A percentile compares a stretch with the other conserved stretches of the same genome.
These are phyloP conservation scores for Quercus cerris DNA, from an alignment of 306 rosid species.

Conservation along the genomic window DNA sequence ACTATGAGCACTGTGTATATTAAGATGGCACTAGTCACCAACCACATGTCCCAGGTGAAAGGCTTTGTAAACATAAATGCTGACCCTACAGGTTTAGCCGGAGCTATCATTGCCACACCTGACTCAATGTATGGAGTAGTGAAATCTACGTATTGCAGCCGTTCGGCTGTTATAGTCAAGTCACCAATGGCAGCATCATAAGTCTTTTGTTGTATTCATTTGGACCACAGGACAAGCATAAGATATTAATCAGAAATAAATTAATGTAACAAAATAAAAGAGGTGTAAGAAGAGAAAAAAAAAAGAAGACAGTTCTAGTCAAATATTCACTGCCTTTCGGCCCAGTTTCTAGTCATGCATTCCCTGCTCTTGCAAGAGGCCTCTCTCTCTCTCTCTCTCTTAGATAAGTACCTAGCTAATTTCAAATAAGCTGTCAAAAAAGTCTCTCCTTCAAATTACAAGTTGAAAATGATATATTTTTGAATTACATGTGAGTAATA, in stretches of 20 bases:
- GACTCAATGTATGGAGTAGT: slow-evolving; percentile 63
- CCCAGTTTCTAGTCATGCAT: too few relatives aligned
- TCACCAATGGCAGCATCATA: slow-evolving; percentile 66
- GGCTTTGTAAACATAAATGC: slow-evolving; percentile 67
- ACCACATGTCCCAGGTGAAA: slow-evolving; percentile 72
- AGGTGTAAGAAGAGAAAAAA: not conserved
- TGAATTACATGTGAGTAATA: too few relatives aligned
- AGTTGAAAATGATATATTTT: too few relatives aligned
- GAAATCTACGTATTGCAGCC: slow-evolving; percentile 53
- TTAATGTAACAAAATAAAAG: not conserved
- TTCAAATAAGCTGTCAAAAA: too few relatives aligned
- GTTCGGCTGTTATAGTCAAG: slow-evolving; percentile 41
- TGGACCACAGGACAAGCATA: slow-evolving; percentile 23
- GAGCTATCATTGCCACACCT: slow-evolving; percentile 54
- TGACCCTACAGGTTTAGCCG: slow-evolving; percentile 26
- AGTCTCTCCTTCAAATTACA: too few relatives aligned
- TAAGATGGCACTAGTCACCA: slow-evolving; percentile 34
- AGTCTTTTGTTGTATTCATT: slow-evolving; percentile 36
- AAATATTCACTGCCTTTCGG: not conserved
- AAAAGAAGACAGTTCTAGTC: not conserved
- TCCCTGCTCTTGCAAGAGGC: not conserved
- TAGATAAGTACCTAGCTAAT: too few relatives aligned
- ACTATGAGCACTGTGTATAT: slow-evolving; percentile 51
- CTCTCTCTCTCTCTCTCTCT: too few relatives aligned
- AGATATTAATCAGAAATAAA: not conserved